Conservation (phyloP, 2,329 filamentous ascomycete species). For the Colletotrichum costaricense region DNA sequence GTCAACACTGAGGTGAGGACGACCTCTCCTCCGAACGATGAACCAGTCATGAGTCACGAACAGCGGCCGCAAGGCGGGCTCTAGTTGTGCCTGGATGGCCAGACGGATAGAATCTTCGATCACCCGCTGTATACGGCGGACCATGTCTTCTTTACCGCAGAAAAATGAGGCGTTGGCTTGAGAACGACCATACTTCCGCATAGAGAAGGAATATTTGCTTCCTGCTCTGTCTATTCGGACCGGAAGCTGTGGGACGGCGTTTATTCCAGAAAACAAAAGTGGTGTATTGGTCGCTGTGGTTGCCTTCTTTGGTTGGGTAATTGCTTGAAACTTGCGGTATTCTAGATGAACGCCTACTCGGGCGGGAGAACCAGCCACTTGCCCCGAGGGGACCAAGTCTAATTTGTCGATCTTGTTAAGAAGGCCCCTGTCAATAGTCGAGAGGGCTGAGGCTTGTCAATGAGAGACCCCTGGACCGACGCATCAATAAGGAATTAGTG, state of each 20-base stretch:
- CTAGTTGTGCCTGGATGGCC: background rate
- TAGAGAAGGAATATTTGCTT: background rate
- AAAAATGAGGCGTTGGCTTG: too few species aligned
- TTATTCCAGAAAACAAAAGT: background rate
- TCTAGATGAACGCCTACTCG: background rate
- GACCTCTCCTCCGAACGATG: background rate
- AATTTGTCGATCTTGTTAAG: conserved; percentile 34
- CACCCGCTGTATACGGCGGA: background rate
- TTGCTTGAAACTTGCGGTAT: background rate
- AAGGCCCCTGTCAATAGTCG: conserved; percentile 27
- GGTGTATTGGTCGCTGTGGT: background rate
- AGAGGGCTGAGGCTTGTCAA: conserved; percentile 3
- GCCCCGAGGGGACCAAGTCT: conserved; percentile 4
- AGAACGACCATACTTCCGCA: background rate
- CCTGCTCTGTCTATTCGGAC: background rate
- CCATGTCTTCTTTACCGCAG: too few species aligned
- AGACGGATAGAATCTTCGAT: background rate
- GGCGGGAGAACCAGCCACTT: conserved; percentile 6
- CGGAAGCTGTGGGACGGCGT: background rate
- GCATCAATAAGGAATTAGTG: conserved; percentile 31
- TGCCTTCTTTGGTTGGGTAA: background rate
- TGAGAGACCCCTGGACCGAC: conserved; percentile 22
- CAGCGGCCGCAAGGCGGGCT: too few species aligned
- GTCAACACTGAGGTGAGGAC: background rate
- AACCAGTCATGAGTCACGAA: too few species aligned